Evolutionary conservation across 78 protist species (phyloP).

Genomic region (Pirum gemmata): DNA sequence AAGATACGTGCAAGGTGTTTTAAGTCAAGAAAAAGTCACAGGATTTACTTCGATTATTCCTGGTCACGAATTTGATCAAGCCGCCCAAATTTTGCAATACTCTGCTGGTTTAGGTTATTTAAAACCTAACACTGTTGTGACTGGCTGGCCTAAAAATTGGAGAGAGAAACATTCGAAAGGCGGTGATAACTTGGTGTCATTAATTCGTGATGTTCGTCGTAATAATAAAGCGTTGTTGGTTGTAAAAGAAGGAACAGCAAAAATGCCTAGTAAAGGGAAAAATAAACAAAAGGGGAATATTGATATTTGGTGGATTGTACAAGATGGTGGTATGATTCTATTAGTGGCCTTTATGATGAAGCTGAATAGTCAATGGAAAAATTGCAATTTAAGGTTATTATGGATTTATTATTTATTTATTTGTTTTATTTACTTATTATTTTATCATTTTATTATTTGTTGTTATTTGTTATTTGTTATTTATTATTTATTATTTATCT

Average conservation of each 20-base stretch:
- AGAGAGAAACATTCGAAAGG: background rate
- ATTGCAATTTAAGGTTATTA: constrained; percentile 53
- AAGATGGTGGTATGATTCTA: constrained; percentile 57
- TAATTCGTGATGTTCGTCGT: too few species aligned
- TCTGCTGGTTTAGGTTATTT: constrained; percentile 50
- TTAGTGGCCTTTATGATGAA: constrained; percentile 41
- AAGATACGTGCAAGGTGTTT: background rate
- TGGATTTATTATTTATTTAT: too few species aligned
- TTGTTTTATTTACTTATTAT: too few species aligned
- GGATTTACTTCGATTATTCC: constrained; percentile 44
- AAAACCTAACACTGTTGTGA: constrained; percentile 51
- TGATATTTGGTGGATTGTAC: constrained; percentile 65
- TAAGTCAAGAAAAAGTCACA: background rate
- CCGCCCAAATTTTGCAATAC: constrained; percentile 21
- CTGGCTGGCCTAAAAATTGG: constrained; percentile 7
- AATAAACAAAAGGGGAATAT: background rate
- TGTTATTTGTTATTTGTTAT: too few species aligned
- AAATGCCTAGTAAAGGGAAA: background rate
- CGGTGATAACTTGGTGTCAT: too few species aligned
- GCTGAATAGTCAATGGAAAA: constrained; percentile 46
- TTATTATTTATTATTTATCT: too few species aligned
- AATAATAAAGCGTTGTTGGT: constrained; percentile 6
- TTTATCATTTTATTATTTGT: too few species aligned
- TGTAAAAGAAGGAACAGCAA: background rate
- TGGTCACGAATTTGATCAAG: background rate